Evolutionary conservation across 805 yeast genomes (phyloP).

Genomic region (Lipomyces starkeyi): DNA sequence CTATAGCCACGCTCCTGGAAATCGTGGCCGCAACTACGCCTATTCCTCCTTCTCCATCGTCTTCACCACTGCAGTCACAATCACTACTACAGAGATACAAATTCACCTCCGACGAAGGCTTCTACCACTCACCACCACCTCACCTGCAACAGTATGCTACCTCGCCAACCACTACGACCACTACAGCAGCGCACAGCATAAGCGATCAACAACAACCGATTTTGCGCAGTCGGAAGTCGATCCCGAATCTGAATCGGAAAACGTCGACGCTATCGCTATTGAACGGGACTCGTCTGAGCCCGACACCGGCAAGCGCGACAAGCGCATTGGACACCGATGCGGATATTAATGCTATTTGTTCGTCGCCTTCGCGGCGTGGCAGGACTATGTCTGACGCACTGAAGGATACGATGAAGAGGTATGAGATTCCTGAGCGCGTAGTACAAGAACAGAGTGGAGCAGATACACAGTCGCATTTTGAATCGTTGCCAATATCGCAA

Average conservation of each 20-base stretch:
- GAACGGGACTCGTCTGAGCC: conserved; percentile 10
- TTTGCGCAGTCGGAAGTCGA: conserved; percentile 22
- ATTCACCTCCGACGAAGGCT: conserved; percentile 24
- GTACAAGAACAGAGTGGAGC: not conserved
- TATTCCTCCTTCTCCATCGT: not conserved
- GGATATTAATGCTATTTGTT: conserved; percentile 5
- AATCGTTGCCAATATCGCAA: not conserved
- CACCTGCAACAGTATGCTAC: not conserved
- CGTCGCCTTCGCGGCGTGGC: conserved; percentile 10
- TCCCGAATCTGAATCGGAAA: conserved; percentile 21
- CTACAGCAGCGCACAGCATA: not conserved
- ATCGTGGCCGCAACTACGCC: not conserved
- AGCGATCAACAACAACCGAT: not conserved
- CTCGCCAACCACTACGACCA: not conserved
- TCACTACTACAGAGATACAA: conserved; percentile 14
- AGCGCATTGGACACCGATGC: not conserved
- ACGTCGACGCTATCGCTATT: conserved; percentile 23
- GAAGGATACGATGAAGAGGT: not conserved
- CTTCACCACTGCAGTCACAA: not conserved
- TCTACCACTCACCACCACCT: conserved; percentile 5
- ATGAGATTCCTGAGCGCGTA: not conserved
- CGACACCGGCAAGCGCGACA: conserved; percentile 11
- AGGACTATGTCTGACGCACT: not conserved
- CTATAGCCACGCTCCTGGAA: not conserved
- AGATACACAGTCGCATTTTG: not conserved